These are phyloP conservation scores for Arthrobotrys entomopaga DNA, from an alignment of 2,329 filamentous ascomycete genomes.

Conservation along the genomic window DNA sequence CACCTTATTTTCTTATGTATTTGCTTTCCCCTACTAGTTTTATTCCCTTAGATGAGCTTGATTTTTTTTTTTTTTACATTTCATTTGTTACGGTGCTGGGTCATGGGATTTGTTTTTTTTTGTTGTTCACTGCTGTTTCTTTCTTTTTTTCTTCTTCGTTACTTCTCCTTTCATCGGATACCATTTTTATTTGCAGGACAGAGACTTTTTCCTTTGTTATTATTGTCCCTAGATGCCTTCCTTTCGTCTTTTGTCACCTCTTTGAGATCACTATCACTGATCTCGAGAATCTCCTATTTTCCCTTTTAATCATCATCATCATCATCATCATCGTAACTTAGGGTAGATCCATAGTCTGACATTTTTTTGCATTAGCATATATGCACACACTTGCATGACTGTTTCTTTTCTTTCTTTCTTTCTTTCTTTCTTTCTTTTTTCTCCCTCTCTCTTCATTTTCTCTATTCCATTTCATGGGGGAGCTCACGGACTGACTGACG, in stretches of 20 bases:
- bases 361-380: constrained; percentile 22
- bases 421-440: constrained; percentile 5
- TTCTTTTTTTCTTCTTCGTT: constrained; percentile 20
- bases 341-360: constrained; percentile 46
- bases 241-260: constrained; percentile 10
- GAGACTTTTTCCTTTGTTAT: constrained; percentile 48
- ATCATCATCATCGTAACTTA: constrained; percentile 23
- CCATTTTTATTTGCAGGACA: constrained; percentile 46
- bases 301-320: constrained; percentile 21
- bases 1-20: constrained; percentile 14
- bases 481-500: not conserved
- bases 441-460: constrained; percentile 41
- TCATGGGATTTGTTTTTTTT: constrained; percentile 30
- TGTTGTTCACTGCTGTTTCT: not conserved
- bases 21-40: not conserved
- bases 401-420: constrained; percentile 7
- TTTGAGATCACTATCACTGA: constrained; percentile 13
- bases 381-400: constrained; percentile 17
- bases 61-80: constrained; percentile 12
- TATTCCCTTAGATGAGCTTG: constrained; percentile 23
- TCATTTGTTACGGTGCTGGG: constrained; percentile 54
- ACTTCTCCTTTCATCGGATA: constrained; percentile 39
- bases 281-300: constrained; percentile 12
- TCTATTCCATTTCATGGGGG: constrained; percentile 37
- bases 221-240: constrained; percentile 19